Evolutionary conservation across 208 protist genomes (phyloP).

Genomic region (Trypanosoma melophagium): DNA sequence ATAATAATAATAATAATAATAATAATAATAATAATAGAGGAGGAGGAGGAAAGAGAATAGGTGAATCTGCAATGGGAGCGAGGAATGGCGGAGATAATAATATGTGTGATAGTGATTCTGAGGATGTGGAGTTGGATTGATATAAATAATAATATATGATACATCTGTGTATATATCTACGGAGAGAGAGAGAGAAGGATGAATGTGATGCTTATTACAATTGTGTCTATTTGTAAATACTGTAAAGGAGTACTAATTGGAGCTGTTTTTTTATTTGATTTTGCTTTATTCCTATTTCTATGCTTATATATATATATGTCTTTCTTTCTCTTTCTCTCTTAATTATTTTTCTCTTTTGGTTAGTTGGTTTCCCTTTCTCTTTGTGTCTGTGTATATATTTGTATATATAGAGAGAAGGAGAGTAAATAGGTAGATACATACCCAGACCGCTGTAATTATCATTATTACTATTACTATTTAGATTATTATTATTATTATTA

Average conservation of each 20-base stretch:
- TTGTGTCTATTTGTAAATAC: no score
- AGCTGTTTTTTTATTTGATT: no score
- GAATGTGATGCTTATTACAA: no score
- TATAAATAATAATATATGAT: no score
- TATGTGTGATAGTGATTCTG: neutral
- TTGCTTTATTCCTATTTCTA: neutral
- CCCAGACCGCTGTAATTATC: neutral
- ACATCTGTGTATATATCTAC: no score
- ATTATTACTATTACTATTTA: slow-evolving; percentile 10
- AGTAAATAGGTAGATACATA: no score
- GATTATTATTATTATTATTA: neutral
- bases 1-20: slow-evolving; percentile 7
- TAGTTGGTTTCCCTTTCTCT: no score
- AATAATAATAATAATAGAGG: neutral
- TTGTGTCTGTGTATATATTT: no score
- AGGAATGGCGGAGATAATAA: neutral
- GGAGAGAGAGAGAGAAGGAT: no score
- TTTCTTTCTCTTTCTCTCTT: neutral
- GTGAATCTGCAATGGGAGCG: neutral
- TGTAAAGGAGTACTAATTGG: no score
- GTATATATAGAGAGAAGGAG: no score
- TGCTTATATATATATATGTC: neutral
- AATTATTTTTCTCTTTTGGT: neutral
- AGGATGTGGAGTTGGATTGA: no score
- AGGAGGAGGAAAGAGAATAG: neutral